A percentile compares a stretch with the other conserved stretches of the same genome.
Conservation (phyloP, 139 green algal species). For the Chlamydomonas asymmetrica region DNA sequence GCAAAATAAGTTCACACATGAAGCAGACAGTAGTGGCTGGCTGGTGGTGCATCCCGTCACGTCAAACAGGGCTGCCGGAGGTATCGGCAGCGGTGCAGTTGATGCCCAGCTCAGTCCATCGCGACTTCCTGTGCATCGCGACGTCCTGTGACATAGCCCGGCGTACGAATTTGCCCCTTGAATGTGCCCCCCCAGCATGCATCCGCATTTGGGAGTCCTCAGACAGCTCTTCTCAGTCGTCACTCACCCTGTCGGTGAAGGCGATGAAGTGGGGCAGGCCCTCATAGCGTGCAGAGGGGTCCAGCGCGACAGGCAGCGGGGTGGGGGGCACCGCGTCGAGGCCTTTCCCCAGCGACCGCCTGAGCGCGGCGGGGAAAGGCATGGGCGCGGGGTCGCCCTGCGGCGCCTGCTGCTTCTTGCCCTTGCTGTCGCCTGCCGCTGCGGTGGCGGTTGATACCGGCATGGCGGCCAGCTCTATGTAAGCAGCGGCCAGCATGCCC, state of each 20-base stretch:
- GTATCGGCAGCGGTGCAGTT: no score
- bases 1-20: no score
- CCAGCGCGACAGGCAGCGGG: constrained; percentile 48
- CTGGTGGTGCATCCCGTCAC: no score
- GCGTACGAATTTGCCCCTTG: neutral
- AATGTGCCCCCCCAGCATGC: neutral
- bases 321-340: constrained; percentile 52
- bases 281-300: constrained; percentile 57
- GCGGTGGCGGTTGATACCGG: no score
- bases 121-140: neutral
- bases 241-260: no score
- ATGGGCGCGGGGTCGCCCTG: constrained; percentile 31
- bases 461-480: constrained; percentile 75
- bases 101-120: no score
- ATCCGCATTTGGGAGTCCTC: no score
- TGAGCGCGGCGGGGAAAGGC: constrained; percentile 4
- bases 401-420: neutral
- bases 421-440: no score
- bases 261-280: constrained; percentile 48
- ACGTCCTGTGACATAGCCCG: neutral
- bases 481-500: constrained; percentile 57
- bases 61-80: no score
- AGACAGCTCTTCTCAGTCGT: no score
- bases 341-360: neutral
- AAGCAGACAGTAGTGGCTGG: no score